Conservation (phyloP, 2,329 filamentous ascomycete genomes). For the Fusarium bulbicola region DNA sequence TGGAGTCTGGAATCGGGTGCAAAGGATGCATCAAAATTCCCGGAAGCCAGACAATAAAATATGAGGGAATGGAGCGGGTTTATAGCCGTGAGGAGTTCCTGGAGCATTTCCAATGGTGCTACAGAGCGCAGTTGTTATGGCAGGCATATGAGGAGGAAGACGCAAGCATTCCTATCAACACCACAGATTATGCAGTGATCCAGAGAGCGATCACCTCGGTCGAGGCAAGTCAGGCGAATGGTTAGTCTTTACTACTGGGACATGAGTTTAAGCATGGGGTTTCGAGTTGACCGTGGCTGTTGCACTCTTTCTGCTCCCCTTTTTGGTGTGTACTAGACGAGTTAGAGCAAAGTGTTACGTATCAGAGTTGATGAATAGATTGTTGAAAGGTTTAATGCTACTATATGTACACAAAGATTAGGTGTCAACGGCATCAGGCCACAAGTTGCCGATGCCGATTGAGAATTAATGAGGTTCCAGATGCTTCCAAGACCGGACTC, state of each 20-base stretch:
- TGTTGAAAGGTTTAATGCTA: background rate
- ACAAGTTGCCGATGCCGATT: fast-evolving
- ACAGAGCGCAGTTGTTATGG: background rate
- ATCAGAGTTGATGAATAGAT: background rate
- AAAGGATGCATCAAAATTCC: too few species aligned
- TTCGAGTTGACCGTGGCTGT: too few species aligned
- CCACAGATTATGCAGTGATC: fast-evolving
- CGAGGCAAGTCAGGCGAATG: too few species aligned
- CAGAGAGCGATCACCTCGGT: background rate
- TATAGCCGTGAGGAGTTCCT: background rate
- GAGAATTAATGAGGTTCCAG: fast-evolving
- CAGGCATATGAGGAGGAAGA: background rate
- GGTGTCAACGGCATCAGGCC: background rate
- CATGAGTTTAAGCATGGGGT: too few species aligned
- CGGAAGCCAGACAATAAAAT: too few species aligned
- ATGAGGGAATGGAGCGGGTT: too few species aligned
- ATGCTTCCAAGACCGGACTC: background rate
- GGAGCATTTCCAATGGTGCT: background rate
- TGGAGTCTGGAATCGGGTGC: background rate
- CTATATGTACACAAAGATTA: background rate
- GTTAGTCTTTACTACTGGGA: too few species aligned
- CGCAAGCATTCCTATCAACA: background rate
- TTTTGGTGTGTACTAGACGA: too few species aligned
- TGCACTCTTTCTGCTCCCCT: too few species aligned
- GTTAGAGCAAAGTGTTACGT: fast-evolving